These are phyloP conservation scores for Talaromyces proteolyticus DNA, from an alignment of 495 filamentous ascomycete species.

Conservation along the genomic window DNA sequence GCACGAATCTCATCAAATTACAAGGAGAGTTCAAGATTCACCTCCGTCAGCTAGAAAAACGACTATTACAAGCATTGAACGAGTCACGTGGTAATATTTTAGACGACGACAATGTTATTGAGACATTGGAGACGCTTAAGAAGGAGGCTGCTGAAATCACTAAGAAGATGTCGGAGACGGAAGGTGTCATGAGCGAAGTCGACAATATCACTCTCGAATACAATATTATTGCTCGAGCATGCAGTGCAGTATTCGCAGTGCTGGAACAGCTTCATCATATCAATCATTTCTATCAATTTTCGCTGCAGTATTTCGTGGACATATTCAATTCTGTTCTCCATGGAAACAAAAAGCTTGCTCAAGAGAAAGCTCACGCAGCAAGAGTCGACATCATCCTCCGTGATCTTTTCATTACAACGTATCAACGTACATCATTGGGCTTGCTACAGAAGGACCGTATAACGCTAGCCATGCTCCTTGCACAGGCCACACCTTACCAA, in stretches of 20 bases:
- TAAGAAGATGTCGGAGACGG: slow-evolving; percentile 89
- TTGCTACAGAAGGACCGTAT: slow-evolving; percentile 91
- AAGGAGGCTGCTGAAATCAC: slow-evolving; percentile 95
- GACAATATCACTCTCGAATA: slow-evolving; percentile 92
- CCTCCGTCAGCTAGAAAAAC: slow-evolving; percentile 92
- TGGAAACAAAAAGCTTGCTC: slow-evolving; percentile 66
- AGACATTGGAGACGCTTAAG: slow-evolving; percentile 96
- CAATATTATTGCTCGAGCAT: slow-evolving; percentile 84
- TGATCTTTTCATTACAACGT: slow-evolving; percentile 85
- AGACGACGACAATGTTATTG: slow-evolving; percentile 96
- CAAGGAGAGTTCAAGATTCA: slow-evolving; percentile 98
- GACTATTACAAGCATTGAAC: slow-evolving; percentile 88
- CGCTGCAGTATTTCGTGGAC: slow-evolving; percentile 92
- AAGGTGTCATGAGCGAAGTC: slow-evolving; percentile 97
- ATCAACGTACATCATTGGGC: slow-evolving; percentile 86
- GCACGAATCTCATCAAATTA: slow-evolving; percentile 94
- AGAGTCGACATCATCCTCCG: slow-evolving; percentile 83
- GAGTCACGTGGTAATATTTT: slow-evolving; percentile 97
- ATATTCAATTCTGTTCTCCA: slow-evolving; percentile 94
- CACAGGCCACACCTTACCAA: slow-evolving; percentile 86
- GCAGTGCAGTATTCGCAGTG: slow-evolving; percentile 93
- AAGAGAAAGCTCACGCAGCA: slow-evolving; percentile 65
- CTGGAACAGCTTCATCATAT: slow-evolving; percentile 96
- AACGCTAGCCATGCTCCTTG: slow-evolving; percentile 92
- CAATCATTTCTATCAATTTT: slow-evolving; percentile 99